Evolutionary conservation across 768 basidiomycete genomes (phyloP), one percentile per base, ranked within the genome.

Genomic region (Cubamyces sp.): DNA sequence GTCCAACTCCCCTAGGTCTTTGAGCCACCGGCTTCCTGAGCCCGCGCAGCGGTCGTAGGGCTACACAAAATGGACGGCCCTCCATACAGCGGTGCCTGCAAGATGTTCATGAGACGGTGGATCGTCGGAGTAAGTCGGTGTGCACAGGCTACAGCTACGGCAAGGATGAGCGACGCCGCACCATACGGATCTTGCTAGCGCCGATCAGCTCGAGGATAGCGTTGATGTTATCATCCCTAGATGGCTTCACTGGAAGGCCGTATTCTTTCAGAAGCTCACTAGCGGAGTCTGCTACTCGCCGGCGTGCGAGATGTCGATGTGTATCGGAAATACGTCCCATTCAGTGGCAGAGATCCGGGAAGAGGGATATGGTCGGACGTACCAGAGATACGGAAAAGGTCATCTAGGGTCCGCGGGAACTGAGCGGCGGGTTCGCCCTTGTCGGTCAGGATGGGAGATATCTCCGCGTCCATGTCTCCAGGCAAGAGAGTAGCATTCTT

Each of bases 131-230:
- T 57, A 26, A 57, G 56, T 25, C 25, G 37, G 23, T 9, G 14
- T 7, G 41, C 57, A 59, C 34, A 34, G 34, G 34, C 34, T 51
- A 59, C 49, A 19, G 12, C 46, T 25, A 59, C 40, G 40, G 51
- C 26, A 41, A 42, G 47, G 42, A 28, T 37, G 42, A 52, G 49
- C 61, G 66, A 43, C 18, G 43, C 45, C 76, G 73, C 70, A 85
- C 85, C 81, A 84, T 77, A 73, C 82, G 82, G 67, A 84, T 34
- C 34, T 34, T 86, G 64, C 75, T 73, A n/a, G 85, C 78, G 5
- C 84, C 84, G 60, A 79, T 81, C 69, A 84, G 82, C 55, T 80
- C 81, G 77, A 86, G 82, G 69, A 87, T 78, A 30, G 72, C 69
- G 64, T 86, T 87, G 60, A 85, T 69, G 64, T 86, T 86, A n/a